Base-by-base conservation (phyloP, 805 yeast genomes). In the Saccharomycopsis fermentans region DNA sequence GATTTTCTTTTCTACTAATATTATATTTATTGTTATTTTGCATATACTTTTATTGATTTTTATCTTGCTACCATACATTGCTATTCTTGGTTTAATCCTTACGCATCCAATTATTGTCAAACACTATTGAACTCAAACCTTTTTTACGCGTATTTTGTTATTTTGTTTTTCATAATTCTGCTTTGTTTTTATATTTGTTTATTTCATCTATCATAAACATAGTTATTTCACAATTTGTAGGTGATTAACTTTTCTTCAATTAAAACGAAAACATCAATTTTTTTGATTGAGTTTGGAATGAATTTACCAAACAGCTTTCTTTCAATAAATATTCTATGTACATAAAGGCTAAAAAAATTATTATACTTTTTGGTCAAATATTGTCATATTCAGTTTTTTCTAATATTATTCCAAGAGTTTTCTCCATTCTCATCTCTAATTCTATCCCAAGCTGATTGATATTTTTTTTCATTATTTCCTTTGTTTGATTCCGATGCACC, bases 371-470 rank as follows among this genome's bases (percentile, higher is more conserved):
- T 43, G 9, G 21, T 16, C 21, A 37, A n/a, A 6, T 12, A 6
- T 9, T 9, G n/a, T 8, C 24, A 11, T 6, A 9, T 21, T 24
- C 14, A 43, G 27, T 40, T 50, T 32, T 32, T 56, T 40, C 47
- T 56, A 21, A 56, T 26, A 17, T 48, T 52, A 34, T 56, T 55
- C 58, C 58, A 56, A 34, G 48, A 52, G 3, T 34, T 35, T 17
- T n/a, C 52, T 4, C 37, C 55, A 52, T 55, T 58, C 34, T 43
- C 54, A 21, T 55, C 51, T 50, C 61, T 58, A 26, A 58, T 39
- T 27, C 52, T 58, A 17, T 58, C 61, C 61, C 61, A 58, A 9
- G 61, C 54, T 3, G 61, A 58, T 12, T 40, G 29, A 21, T 55
- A 58, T 21, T 26, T 24, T 19, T 35, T 50, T 26, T 21, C 16